These are phyloP conservation scores for Umbelopsis vinacea DNA, from an alignment of 192 early-diverging fungal species.

Conservation along the genomic window DNA sequence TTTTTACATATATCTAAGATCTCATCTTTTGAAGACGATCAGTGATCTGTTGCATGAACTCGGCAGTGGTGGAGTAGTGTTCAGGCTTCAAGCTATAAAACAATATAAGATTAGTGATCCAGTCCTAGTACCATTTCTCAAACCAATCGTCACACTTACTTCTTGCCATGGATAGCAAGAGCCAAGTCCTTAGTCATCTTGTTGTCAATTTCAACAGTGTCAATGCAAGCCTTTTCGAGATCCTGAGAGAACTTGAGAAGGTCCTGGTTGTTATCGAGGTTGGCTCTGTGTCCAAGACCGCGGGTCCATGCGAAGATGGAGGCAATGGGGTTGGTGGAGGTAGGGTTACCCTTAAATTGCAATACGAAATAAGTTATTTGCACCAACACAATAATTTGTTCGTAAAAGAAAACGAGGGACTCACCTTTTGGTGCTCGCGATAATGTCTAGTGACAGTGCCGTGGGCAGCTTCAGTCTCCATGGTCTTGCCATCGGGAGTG, in stretches of 20 bases:
- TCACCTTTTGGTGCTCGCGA: constrained; percentile 87
- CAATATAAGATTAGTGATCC: background rate
- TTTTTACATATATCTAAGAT: constrained; percentile 7
- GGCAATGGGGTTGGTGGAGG: constrained; percentile 97
- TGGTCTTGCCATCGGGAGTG: constrained; percentile 89
- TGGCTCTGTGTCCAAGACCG: constrained; percentile 93
- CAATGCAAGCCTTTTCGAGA: constrained; percentile 87
- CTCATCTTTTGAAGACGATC: constrained; percentile 32
- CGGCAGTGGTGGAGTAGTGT: constrained; percentile 87
- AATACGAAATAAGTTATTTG: background rate
- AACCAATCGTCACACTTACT: constrained; percentile 31
- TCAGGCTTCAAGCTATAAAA: constrained; percentile 64
- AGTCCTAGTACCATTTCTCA: background rate
- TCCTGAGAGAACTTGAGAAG: constrained; percentile 76
- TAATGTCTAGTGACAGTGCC: constrained; percentile 92
- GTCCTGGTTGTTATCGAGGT: constrained; percentile 82
- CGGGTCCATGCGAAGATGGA: constrained; percentile 95
- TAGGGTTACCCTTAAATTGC: constrained; percentile 71
- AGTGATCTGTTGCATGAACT: constrained; percentile 88
- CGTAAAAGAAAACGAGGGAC: no score
- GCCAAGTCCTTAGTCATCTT: constrained; percentile 97
- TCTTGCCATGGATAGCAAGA: constrained; percentile 86
- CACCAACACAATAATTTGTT: no score
- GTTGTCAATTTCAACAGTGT: constrained; percentile 78
- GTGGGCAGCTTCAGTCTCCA: constrained; percentile 97